Base-by-base conservation (phyloP, 2,329 filamentous ascomycete species). In the Plenodomus tracheiphilus region DNA sequence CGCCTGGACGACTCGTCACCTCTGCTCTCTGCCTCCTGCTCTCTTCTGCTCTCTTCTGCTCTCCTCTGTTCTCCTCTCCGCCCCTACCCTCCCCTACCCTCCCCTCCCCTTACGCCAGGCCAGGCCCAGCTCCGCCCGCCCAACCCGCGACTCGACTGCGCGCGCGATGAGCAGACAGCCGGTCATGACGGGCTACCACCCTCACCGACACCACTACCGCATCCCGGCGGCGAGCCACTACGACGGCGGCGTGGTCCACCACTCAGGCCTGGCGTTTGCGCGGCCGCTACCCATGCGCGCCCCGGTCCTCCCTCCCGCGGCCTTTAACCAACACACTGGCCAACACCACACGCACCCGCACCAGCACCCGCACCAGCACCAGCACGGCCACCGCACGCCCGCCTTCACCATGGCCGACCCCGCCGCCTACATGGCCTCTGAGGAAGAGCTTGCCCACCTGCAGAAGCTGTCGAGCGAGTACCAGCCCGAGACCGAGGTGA, bases 391-490 rank as follows among this genome's bases (percentile, higher is more conserved):
- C 62, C 59, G 57, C 62, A 49, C 53, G 51, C 46, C 61, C 43
- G 55, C 58, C 42, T 53, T 65, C 60, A 69, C 53, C 56, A 78
- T 77, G 74, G 59, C 67, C 47, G 63, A 63, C 62, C 49, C 59
- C 49, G 53, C 49, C 19, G 47, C 64, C 22, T 72, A 72, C 59
- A 63, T 70, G 53, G 60, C 69, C 51, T 62, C 69, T 39, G 76
- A 78, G 42, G 81, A 84, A 46, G 82, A 85, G 58, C 75, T 85
- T 65, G 81, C 83, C 57, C 77, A 82, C 47, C 76, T 85, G 68
- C 83, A 86, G 73, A 79, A 82, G 66, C 74, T 85, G 53, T 85
- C 83, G 59, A 81, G 81, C 65, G 76, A 80, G 49, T 86, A 81
- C 59, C 77, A 84, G 65, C 78, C 83, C 11, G 79, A 84, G 53